Percentiles rank a stretch among this genome's conserved stretches.
Conservation (phyloP, 352 stramenopile species). For the Globisporangium rhizosaccharum region DNA sequence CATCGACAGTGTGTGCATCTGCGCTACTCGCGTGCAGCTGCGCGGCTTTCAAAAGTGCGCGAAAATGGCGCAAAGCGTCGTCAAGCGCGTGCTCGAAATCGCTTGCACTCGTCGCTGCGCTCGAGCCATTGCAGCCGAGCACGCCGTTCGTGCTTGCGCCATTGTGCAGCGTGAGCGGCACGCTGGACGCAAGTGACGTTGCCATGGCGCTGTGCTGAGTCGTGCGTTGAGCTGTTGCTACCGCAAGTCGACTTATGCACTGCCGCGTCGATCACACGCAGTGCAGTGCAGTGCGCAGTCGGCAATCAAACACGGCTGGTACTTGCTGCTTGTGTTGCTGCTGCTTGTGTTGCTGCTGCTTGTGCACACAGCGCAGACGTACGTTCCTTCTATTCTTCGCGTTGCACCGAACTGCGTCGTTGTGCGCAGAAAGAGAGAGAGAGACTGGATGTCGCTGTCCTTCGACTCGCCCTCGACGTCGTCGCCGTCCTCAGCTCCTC, state of each 20-base stretch:
- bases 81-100: conserved; percentile 19
- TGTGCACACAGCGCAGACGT: background rate
- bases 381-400: conserved; percentile 2
- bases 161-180: background rate
- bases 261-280: background rate
- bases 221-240: background rate
- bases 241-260: background rate
- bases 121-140: background rate
- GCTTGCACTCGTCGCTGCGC: background rate
- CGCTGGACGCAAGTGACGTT: background rate
- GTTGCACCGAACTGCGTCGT: background rate
- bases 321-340: background rate
- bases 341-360: background rate
- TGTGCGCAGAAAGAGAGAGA: background rate
- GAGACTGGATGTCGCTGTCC: background rate
- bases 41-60: conserved; percentile 9
- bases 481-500: background rate
- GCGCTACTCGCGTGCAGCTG: conserved; percentile 17
- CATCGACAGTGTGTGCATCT: background rate
- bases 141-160: background rate
- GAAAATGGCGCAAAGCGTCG: conserved; percentile 21
- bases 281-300: too few relatives aligned
- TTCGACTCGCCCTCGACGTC: too few relatives aligned
- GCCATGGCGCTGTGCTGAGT: background rate
- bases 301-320: background rate